phyloP scores from a whole-genome alignment of 345 rosid species.

The Corchorus olitorius region DNA sequence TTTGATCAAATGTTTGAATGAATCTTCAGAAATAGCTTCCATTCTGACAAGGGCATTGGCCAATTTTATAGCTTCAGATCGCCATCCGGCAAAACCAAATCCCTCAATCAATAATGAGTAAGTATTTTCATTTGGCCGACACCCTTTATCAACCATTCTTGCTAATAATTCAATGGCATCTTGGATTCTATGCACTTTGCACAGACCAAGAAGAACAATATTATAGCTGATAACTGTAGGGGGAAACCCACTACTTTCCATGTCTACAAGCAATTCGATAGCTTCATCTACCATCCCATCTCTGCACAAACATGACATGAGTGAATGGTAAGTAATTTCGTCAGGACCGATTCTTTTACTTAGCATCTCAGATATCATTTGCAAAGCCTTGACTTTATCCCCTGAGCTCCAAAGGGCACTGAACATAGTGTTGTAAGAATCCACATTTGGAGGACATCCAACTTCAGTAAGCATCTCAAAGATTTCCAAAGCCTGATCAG shows the following conservation, averaged over 20 bases:
- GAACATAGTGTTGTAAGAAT: conserved; percentile 87
- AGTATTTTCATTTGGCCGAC: conserved; percentile 81
- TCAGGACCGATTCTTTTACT: conserved; percentile 65
- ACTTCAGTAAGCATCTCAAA: conserved; percentile 63
- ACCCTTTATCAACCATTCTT: conserved; percentile 62
- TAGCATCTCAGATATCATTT: conserved; percentile 67
- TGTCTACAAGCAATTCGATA: conserved; percentile 60
- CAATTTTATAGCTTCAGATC: conserved; percentile 74
- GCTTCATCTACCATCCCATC: conserved; percentile 89
- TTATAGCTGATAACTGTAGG: conserved; percentile 76
- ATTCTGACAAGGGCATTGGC: conserved; percentile 51
- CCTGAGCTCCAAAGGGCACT: conserved; percentile 77
- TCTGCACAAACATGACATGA: conserved; percentile 80
- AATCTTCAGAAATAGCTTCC: conserved; percentile 55
- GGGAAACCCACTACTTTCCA: conserved; percentile 56
- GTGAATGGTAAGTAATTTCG: conserved; percentile 75
- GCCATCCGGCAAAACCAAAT: conserved; percentile 71
- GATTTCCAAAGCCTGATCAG: conserved; percentile 73
- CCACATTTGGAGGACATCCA: conserved; percentile 74
- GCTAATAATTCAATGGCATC: conserved; percentile 70
- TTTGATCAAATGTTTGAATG: conserved; percentile 56
- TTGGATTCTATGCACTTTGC: conserved; percentile 64
- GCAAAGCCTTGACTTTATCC: conserved; percentile 55
- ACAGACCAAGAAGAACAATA: conserved; percentile 68
- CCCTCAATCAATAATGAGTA: conserved; percentile 67